Conservation (phyloP, 805 yeast species). For the Candida awuae region DNA sequence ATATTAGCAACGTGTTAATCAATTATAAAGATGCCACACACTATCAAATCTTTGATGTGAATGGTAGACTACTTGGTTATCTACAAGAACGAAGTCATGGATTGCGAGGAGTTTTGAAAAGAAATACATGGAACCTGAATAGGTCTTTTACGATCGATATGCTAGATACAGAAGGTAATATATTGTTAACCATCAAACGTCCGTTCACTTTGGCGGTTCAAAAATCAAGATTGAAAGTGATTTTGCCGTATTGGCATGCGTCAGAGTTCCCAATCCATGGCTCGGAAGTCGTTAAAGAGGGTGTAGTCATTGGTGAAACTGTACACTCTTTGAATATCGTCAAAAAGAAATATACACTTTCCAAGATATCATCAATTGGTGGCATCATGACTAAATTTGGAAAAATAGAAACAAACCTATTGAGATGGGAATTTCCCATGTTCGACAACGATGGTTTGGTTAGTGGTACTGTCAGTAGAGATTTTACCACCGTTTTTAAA, state of each 20-base stretch:
- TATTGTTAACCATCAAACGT: constrained; percentile 56
- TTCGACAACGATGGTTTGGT: constrained; percentile 47
- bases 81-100: neutral
- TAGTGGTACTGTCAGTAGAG: constrained; percentile 73
- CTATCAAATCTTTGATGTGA: neutral
- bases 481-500: too few species aligned
- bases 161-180: constrained; percentile 52
- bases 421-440: constrained; percentile 79
- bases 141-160: constrained; percentile 74
- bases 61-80: neutral
- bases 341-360: constrained; percentile 81
- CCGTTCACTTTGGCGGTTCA: constrained; percentile 52
- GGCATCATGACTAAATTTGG: constrained; percentile 66
- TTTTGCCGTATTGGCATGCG: neutral
- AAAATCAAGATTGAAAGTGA: constrained; percentile 9
- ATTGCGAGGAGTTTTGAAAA: constrained; percentile 37
- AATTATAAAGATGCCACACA: neutral
- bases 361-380: constrained; percentile 38
- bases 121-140: constrained; percentile 79
- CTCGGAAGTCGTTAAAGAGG: constrained; percentile 32
- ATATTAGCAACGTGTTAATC: neutral
- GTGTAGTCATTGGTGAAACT: constrained; percentile 63
- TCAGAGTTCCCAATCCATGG: neutral
- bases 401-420: constrained; percentile 71
- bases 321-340: constrained; percentile 90